Base-by-base conservation (phyloP, 805 yeast species). In the Metschnikowia borealis region DNA sequence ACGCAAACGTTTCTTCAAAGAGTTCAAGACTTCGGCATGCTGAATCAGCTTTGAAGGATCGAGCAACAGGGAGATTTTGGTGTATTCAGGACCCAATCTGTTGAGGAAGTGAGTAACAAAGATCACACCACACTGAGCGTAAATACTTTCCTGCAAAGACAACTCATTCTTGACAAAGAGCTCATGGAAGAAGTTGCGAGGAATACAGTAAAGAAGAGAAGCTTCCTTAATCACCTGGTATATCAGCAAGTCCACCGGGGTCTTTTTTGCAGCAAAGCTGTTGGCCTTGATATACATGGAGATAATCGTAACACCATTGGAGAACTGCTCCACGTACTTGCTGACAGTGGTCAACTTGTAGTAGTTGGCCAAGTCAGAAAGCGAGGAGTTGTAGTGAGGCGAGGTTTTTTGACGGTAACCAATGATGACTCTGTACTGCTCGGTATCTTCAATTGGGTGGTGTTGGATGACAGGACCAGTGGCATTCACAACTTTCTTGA, bases 21-120 rank as follows among this genome's bases (percentile, higher is more conserved):
- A 82, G 54, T 77, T 80, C 62, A 92, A 77, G 32, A 89, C 83
- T 69, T 89, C 97, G 31, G 82, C 80, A 65, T 87, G 83, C 57
- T 82, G 81, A 54, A 82, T 74, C 55, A 83, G 79, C 63, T 79
- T 78, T 44, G 80, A 70, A 31, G 83, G 75, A 57, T 83, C 85
- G 52, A 91, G 75, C 53, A 90, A 75, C 33, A 77, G 71, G 52
- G 82, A 69, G 63, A 92, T 76, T 42, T 89, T 79, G 58, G 77
- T 81, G 69, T 87, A 91, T 69, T 91, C 97, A 2, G 95, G 83
- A 31, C 98, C 97, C 64, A 92, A 78, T 65, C 98, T 81, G 75
- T 94, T 94, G 68, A 92, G 79, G 73, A 92, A 94, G 70, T 94
- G 98, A 34, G 96, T 85, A 46, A 89, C 96, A 65, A 94, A 92